Evolutionary conservation across 78 protist genomes (phyloP).

Genomic region (Isochrysis galbana): DNA sequence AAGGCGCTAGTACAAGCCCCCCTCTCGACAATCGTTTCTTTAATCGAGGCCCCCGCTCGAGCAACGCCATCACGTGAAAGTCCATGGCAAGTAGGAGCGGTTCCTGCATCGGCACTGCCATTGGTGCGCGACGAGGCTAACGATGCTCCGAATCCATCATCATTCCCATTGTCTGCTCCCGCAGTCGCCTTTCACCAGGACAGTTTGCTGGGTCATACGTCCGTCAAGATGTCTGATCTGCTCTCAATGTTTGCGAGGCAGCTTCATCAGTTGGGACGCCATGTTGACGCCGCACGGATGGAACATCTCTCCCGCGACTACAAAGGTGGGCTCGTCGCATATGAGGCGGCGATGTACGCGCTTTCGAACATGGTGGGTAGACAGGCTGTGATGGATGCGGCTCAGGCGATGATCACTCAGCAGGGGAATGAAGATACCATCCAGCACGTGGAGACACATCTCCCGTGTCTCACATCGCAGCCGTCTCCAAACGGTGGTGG

Average conservation of each 20-base stretch:
- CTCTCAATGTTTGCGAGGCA: background rate
- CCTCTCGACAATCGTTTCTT: background rate
- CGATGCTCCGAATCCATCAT: background rate
- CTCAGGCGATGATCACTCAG: background rate
- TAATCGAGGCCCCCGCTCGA: background rate
- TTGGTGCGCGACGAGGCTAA: background rate
- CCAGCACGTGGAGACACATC: background rate
- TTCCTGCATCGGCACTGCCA: background rate
- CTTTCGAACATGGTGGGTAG: background rate
- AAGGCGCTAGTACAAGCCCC: background rate
- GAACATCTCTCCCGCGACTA: background rate
- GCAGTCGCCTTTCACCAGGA: no score
- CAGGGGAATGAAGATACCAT: no score
- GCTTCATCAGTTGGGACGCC: background rate
- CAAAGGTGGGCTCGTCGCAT: background rate
- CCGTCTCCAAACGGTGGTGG: background rate
- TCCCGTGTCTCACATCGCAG: background rate
- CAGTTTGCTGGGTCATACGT: no score
- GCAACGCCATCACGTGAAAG: background rate
- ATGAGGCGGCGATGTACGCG: background rate
- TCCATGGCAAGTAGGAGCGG: background rate
- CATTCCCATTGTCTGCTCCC: no score
- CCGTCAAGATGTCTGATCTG: background rate
- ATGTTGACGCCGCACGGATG: background rate
- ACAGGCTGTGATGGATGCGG: background rate